Base-by-base conservation (phyloP, 2,329 filamentous ascomycete species). In the Stemphylium beticola region DNA sequence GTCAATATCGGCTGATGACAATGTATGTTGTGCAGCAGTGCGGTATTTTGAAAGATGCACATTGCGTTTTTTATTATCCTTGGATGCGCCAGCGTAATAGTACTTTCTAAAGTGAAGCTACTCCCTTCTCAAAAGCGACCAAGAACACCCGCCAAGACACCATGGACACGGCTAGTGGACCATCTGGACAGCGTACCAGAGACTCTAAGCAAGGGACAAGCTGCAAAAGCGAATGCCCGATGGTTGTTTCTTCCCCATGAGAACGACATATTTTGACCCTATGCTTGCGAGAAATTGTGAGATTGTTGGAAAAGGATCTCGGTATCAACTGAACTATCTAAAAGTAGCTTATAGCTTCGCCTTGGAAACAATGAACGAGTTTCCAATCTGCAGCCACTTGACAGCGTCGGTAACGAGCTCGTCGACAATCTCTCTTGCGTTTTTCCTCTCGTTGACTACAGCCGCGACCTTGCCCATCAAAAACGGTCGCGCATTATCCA, bases 401-500 rank as follows among this genome's bases (percentile, higher is more conserved):
- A 91, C 87, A 36, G 93, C 95, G 72, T 96, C 93, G 47, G 81
- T 78, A 60, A 99, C 90, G 68, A 99, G 89, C 81, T 99, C 95
- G 72, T 99, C 95, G 34, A 99, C 89, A 58, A 99, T 93, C 15
- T 78, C 90, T 85, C 93, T 96, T 58, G 95, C 95, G 34, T 84
- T 81, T 87, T 96, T 96, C 83, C 88, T 90, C 81, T 98, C 92
- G 72, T 93, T 95, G 52, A 95, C 90, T 29, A 97, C 91, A 24
- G 95, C 93, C 33, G 95, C 90, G 57, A 91, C 93, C 84, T 98
- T 96, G 76, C 95, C 95, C 95, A 99, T 99, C 67, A 97, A 79
- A 82, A 87, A 96, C 12, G 93, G 93, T 55, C 92, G 85, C 71
- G 92, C 93, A 74, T 95, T 92, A 76, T 98, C 95, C 80, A 99